Evolutionary conservation across 2,329 filamentous ascomycete genomes (phyloP), one percentile per base, ranked within the genome.

Genomic region (Cordyceps militaris): DNA sequence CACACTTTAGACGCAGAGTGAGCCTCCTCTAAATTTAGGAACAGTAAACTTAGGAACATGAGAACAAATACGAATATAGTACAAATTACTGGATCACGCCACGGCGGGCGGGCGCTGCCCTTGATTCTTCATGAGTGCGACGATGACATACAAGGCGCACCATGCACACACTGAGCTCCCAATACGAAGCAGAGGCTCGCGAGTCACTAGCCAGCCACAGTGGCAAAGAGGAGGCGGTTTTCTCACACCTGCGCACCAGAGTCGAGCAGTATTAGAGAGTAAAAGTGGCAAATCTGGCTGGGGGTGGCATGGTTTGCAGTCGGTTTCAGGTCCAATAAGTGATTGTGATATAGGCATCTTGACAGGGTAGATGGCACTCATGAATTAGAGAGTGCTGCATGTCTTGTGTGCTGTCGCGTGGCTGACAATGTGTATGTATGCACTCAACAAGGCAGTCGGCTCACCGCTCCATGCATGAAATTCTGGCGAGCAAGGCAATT

Each of bases 341-440:
- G 34, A 19, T 9, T 21, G 28, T 32, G 19, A 24, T 30, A 23
- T 28, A 23, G 42, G 30, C 7, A 16, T n/a, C n/a, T 47, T 38
- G 52, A 16, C 42, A 38, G 30, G 28, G 43, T 34, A n/a, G 13
- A 21, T 21, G 52, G 52, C 42, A 30, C 34, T 8, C 23, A 28
- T 19, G 4, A 36, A 23, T 19, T 36, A 54, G 5, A 38, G 14
- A n/a, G 23, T n/a, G 21, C 55, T 50, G 55, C 55, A 56, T 50
- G 46, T 57, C 55, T 57, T 40, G 55, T 57, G 55, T 34, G 55
- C 46, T 57, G 55, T 57, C 21, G 28, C 23, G 32, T 11, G 42
- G 42, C 52, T 55, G n/a, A 16, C 47, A 26, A 38, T 38, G 49
- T n/a, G n/a, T n/a, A 24, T 36, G 9, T n/a, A 42, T 43, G 28